A percentile compares a stretch with the other conserved stretches of the same genome.
Conservation (phyloP, 331 rosid species). For the Rosa hybrid region DNA sequence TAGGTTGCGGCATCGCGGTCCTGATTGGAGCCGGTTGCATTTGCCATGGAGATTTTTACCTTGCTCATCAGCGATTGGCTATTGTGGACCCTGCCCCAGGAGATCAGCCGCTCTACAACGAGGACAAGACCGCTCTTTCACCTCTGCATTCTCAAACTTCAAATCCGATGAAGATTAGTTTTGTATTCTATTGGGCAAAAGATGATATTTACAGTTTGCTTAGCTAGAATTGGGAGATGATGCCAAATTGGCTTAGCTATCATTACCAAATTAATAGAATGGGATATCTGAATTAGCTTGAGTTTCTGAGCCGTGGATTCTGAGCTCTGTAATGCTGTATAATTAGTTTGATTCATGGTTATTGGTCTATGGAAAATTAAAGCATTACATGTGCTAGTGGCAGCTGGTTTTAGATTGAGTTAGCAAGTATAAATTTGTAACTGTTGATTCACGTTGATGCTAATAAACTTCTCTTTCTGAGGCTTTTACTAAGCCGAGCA, state of each 20-base stretch:
- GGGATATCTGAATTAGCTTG: background rate
- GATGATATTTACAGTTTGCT: background rate
- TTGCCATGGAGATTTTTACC: conserved; percentile 68
- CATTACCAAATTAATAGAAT: no score
- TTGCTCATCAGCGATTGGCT: conserved; percentile 92
- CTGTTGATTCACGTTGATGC: background rate
- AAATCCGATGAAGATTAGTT: background rate
- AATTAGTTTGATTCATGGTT: background rate
- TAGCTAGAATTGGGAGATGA: background rate
- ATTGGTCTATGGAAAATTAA: background rate
- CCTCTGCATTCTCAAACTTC: background rate
- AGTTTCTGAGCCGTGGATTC: background rate
- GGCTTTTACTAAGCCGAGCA: background rate
- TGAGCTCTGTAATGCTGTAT: background rate
- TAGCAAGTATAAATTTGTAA: no score
- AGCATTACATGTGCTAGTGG: background rate
- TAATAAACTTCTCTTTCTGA: background rate
- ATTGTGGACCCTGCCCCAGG: conserved; percentile 89
- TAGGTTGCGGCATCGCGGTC: conserved; percentile 90
- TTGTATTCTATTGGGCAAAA: background rate
- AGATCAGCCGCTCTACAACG: conserved; percentile 90
- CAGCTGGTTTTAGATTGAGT: background rate
- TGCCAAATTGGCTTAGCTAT: background rate
- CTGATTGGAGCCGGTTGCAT: conserved; percentile 99
- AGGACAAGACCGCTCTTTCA: conserved; percentile 57